phyloP scores from a whole-genome alignment of 2,329 filamentous ascomycete genomes.

The Exophiala sp. region DNA sequence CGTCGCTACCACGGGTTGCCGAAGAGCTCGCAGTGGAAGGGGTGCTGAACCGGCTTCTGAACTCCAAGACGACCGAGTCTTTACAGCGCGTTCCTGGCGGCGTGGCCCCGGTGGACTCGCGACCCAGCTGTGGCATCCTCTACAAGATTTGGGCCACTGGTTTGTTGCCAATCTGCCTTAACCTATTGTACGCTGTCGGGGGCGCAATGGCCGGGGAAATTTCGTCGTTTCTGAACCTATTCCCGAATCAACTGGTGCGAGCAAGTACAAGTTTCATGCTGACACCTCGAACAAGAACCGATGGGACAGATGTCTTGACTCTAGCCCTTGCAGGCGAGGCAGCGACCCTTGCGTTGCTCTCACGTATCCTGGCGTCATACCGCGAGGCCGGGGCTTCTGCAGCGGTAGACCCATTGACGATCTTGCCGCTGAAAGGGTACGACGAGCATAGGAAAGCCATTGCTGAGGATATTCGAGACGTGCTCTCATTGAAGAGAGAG shows the following conservation, averaged over 20 bases:
- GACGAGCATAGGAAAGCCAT: slow-evolving; percentile 65
- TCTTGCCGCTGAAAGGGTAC: slow-evolving; percentile 53
- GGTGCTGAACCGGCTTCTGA: slow-evolving; percentile 69
- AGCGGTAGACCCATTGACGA: slow-evolving; percentile 54
- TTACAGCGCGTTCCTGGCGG: slow-evolving; percentile 58
- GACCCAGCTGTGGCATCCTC: slow-evolving; percentile 61
- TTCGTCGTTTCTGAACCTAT: slow-evolving; percentile 80
- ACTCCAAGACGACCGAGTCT: slow-evolving; percentile 70
- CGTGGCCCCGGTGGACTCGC: slow-evolving; percentile 73
- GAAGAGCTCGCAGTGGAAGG: slow-evolving; percentile 87
- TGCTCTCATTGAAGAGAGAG: slow-evolving; percentile 42
- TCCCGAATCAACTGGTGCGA: slow-evolving; percentile 68
- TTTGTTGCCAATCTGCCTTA: slow-evolving; percentile 79
- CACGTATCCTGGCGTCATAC: slow-evolving; percentile 63
- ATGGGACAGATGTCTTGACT: slow-evolving; percentile 37
- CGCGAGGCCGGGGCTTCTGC: slow-evolving; percentile 58
- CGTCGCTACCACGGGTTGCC: slow-evolving; percentile 70
- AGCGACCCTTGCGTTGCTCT: slow-evolving; percentile 63
- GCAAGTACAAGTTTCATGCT: slow-evolving; percentile 65
- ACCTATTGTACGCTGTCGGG: slow-evolving; percentile 76
- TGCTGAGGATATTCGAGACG: slow-evolving; percentile 68
- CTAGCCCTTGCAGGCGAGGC: slow-evolving; percentile 23
- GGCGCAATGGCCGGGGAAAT: slow-evolving; percentile 78
- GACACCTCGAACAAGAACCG: slow-evolving; percentile 37
- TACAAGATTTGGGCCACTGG: slow-evolving; percentile 88